A percentile compares a stretch with the other conserved stretches of the same genome.
These are phyloP conservation scores for Bruguiera gymnorhiza DNA, from an alignment of 345 rosid species.

Conservation along the genomic window DNA sequence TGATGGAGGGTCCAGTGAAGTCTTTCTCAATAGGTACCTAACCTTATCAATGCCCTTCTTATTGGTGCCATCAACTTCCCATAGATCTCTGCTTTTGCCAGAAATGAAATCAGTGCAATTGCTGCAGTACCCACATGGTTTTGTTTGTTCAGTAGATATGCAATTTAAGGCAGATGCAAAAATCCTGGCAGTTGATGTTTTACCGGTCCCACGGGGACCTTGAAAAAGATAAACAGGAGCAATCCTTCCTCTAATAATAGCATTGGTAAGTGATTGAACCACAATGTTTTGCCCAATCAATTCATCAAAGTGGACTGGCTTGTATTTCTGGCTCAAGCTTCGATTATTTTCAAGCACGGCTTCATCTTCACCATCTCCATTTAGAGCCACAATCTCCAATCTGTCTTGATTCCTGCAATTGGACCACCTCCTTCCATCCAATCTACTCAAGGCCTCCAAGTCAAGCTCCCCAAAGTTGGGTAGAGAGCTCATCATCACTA, in stretches of 20 bases:
- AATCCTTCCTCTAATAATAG: conserved; percentile 70
- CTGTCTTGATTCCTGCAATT: conserved; percentile 91
- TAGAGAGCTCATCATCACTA: conserved; percentile 88
- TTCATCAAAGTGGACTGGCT: conserved; percentile 77
- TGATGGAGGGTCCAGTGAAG: conserved; percentile 44
- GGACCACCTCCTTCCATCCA: conserved; percentile 97
- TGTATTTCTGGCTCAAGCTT: conserved; percentile 88
- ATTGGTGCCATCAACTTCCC: conserved; percentile 78
- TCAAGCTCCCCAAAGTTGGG: conserved; percentile 90
- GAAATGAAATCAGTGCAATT: conserved; percentile 72
- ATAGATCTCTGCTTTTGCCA: conserved; percentile 60
- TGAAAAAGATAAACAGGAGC: conserved; percentile 94
- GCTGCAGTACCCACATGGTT: conserved; percentile 85
- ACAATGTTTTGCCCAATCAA: conserved; percentile 87
- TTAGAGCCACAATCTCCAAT: conserved; percentile 52
- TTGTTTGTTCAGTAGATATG: conserved; percentile 53
- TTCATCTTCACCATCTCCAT: conserved; percentile 67
- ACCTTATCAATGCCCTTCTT: conserved; percentile 64
- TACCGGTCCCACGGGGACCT: conserved; percentile 96
- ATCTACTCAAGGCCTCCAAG: conserved; percentile 95
- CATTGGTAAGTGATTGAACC: conserved; percentile 75
- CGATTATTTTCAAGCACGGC: conserved; percentile 51
- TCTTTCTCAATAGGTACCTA: conserved; percentile 56
- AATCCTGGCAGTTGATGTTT: conserved; percentile 82
- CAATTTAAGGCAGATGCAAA: conserved; percentile 89